These are phyloP conservation scores for Aspergillus saccharolyticus DNA, from an alignment of 495 filamentous ascomycete species.

Conservation along the genomic window DNA sequence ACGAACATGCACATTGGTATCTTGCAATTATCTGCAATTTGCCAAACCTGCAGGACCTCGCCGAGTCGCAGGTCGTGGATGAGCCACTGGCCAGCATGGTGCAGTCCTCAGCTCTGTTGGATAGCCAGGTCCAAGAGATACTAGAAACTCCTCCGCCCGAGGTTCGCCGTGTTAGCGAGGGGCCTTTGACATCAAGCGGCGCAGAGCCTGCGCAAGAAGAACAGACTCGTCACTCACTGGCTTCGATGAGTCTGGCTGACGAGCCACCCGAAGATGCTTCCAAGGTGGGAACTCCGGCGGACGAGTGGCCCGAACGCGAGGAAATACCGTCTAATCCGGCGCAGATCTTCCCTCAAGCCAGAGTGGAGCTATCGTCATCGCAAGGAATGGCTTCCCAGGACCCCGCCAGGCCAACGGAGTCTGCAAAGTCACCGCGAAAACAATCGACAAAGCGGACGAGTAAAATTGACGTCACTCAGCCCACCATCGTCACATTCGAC, in stretches of 20 bases:
- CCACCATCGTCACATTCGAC: conserved; percentile 83
- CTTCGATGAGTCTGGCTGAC: conserved; percentile 23
- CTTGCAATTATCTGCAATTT: conserved; percentile 94
- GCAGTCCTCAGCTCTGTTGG: conserved; percentile 13
- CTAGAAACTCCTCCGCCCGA: conserved; percentile 33
- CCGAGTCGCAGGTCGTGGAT: conserved; percentile 17
- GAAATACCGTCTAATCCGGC: conserved; percentile 16
- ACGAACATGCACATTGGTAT: conserved; percentile 87
- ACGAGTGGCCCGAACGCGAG: conserved; percentile 27
- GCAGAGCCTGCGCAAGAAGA: conserved; percentile 20
- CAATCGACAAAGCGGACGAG: conserved; percentile 29
- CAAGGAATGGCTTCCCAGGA: background rate
- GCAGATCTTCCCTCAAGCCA: background rate
- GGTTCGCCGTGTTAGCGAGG: conserved; percentile 1
- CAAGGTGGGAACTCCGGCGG: conserved; percentile 6
- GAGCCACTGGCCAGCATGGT: conserved; percentile 5
- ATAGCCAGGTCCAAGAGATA: conserved; percentile 28
- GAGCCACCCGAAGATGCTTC: conserved; percentile 3
- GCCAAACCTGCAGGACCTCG: conserved; percentile 42
- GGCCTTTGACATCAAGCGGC: background rate
- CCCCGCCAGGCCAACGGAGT: conserved; percentile 13
- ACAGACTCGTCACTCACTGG: conserved; percentile 19
- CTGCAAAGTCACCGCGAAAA: conserved; percentile 16
- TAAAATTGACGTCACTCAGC: conserved; percentile 33
- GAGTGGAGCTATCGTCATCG: background rate